Evolutionary conservation across 768 basidiomycete genomes (phyloP).

Genomic region (Melanogaster broomeanus): DNA sequence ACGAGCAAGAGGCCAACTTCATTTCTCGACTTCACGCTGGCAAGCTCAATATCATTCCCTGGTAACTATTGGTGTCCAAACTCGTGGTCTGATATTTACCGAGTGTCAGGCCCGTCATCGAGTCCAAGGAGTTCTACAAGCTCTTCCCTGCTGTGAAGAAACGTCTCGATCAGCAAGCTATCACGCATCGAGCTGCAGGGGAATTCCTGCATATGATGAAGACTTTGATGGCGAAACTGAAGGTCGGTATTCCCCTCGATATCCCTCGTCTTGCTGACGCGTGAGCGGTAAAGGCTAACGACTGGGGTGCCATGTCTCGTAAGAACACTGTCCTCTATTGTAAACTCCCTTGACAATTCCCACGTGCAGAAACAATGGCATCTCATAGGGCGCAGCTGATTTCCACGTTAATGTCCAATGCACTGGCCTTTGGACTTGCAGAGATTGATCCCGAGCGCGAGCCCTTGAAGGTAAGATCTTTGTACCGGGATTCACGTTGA

Average conservation of each 20-base stretch:
- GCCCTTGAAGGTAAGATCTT: conserved; percentile 46
- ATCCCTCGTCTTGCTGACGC: background rate
- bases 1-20: conserved; percentile 63
- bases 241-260: conserved; percentile 35
- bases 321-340: conserved; percentile 18
- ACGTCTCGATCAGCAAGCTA: conserved; percentile 46
- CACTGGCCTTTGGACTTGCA: conserved; percentile 48
- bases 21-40: conserved; percentile 61
- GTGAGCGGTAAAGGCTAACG: conserved; percentile 46
- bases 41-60: conserved; percentile 57
- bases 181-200: conserved; percentile 52
- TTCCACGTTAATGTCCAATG: conserved; percentile 42
- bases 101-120: conserved; percentile 51
- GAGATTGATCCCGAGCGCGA: conserved; percentile 49
- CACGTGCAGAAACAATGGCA: conserved; percentile 48
- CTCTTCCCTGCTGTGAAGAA: conserved; percentile 51
- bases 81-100: background rate
- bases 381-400: conserved; percentile 50
- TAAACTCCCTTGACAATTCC: background rate
- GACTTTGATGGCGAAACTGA: conserved; percentile 67
- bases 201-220: conserved; percentile 60
- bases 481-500: background rate
- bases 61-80: conserved; percentile 34
- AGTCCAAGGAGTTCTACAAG: conserved; percentile 59
- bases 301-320: conserved; percentile 69